Evolutionary conservation across 106 monocot genomes (phyloP).

Genomic region (Acorus gramineus): DNA sequence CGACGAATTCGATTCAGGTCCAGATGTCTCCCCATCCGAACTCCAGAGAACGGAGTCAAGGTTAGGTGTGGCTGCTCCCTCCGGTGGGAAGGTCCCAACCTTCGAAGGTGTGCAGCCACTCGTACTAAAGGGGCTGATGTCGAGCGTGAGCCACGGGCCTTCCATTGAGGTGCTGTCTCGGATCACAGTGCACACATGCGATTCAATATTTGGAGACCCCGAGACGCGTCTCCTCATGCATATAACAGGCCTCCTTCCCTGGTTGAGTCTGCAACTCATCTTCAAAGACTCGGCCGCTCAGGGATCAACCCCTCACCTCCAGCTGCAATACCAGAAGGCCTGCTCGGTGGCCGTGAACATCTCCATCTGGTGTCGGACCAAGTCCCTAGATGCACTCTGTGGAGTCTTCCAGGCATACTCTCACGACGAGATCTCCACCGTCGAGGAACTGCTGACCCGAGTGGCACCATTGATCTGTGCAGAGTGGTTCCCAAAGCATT

Average conservation of each 20-base stretch:
- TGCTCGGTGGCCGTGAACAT: conserved; percentile 76
- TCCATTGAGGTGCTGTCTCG: conserved; percentile 81
- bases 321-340: conserved; percentile 69
- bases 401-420: conserved; percentile 66
- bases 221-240: conserved; percentile 96
- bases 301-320: conserved; percentile 28
- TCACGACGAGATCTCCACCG: conserved; percentile 46
- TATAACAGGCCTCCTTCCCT: conserved; percentile 81
- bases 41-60: conserved; percentile 51
- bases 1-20: conserved; percentile 69
- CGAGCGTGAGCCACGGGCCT: conserved; percentile 67
- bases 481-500: conserved; percentile 95
- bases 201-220: conserved; percentile 78
- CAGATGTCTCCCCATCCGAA: conserved; percentile 30
- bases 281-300: conserved; percentile 14
- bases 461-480: conserved; percentile 59
- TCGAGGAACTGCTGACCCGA: conserved; percentile 58
- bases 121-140: conserved; percentile 92
- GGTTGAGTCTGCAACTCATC: conserved; percentile 75
- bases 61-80: neutral
- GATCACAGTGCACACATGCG: conserved; percentile 73
- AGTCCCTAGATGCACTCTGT: conserved; percentile 25
- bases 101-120: conserved; percentile 97
- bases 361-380: conserved; percentile 72
- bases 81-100: conserved; percentile 55